Conservation (phyloP, 345 rosid species). For the Streptanthus diversifolius region DNA sequence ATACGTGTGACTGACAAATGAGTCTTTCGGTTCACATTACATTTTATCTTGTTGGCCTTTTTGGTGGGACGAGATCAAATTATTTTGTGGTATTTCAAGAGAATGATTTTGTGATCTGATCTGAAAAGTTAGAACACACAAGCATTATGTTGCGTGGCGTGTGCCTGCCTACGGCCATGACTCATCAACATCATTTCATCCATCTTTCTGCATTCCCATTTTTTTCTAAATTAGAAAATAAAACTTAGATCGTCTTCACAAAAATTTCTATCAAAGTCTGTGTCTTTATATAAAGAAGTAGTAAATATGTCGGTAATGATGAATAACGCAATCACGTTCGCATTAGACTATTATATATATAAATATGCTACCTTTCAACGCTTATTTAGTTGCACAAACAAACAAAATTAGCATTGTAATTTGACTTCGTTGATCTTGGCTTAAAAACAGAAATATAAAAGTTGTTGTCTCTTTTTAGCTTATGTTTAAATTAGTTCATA, state of each 20-base stretch:
- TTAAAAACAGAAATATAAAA: slow-evolving; percentile 3
- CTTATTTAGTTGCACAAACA: slow-evolving; percentile 7
- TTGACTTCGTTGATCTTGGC: not conserved
- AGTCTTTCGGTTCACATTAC: not conserved
- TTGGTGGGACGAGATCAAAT: too few relatives aligned
- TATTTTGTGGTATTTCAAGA: too few relatives aligned
- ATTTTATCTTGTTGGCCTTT: slow-evolving; percentile 7
- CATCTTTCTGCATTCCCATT: not conserved
- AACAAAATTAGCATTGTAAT: not conserved
- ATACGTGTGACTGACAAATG: slow-evolving; percentile 5
- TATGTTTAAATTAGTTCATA: slow-evolving; percentile 6
- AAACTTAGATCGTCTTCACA: not conserved
- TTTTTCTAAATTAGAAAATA: not conserved
- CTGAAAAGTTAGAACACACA: not conserved
- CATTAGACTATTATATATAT: not conserved
- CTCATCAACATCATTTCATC: not conserved
- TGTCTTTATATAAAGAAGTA: not conserved
- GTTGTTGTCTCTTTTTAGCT: not conserved
- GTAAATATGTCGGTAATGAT: not conserved
- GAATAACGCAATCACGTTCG: not conserved
- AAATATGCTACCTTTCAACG: not conserved
- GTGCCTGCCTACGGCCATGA: not conserved
- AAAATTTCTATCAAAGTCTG: not conserved
- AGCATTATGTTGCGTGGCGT: not conserved
- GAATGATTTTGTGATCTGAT: too few relatives aligned